Conservation (phyloP, 2,329 filamentous ascomycete species). For the Fusarium ambrosium region DNA sequence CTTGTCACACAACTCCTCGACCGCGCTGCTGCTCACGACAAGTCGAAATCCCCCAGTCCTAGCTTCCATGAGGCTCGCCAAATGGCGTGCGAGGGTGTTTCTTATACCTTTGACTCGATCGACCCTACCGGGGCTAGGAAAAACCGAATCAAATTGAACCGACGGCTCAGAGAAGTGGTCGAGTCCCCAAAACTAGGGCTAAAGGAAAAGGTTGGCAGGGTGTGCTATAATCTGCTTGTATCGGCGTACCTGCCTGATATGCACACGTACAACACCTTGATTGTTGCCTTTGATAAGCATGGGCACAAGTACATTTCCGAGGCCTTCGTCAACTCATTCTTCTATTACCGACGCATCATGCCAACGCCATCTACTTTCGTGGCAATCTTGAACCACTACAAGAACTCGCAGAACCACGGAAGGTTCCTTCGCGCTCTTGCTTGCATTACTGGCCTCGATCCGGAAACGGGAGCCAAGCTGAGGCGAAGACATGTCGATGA, state of each 20-base stretch:
- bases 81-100: slow-evolving; percentile 32
- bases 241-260: slow-evolving; percentile 73
- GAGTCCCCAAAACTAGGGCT: slow-evolving; percentile 40
- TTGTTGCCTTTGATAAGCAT: slow-evolving; percentile 72
- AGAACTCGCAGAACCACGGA: slow-evolving; percentile 55
- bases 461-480: slow-evolving; percentile 55
- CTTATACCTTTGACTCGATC: slow-evolving; percentile 48
- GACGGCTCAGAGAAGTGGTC: slow-evolving; percentile 48
- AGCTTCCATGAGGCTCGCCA: slow-evolving; percentile 49
- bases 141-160: slow-evolving; percentile 49
- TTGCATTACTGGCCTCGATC: slow-evolving; percentile 61
- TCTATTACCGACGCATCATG: slow-evolving; percentile 57
- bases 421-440: slow-evolving; percentile 61
- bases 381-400: slow-evolving; percentile 66
- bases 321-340: slow-evolving; percentile 65
- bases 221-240: slow-evolving; percentile 76
- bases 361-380: slow-evolving; percentile 65
- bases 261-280: slow-evolving; percentile 78
- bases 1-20: slow-evolving; percentile 50
- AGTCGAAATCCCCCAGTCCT: slow-evolving; percentile 38
- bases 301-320: slow-evolving; percentile 65
- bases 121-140: slow-evolving; percentile 43
- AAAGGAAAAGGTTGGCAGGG: slow-evolving; percentile 54
- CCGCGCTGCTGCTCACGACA: slow-evolving; percentile 44
- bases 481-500: slow-evolving; percentile 53